phyloP scores from a whole-genome alignment of 306 rosid species.

The Senna tora region DNA sequence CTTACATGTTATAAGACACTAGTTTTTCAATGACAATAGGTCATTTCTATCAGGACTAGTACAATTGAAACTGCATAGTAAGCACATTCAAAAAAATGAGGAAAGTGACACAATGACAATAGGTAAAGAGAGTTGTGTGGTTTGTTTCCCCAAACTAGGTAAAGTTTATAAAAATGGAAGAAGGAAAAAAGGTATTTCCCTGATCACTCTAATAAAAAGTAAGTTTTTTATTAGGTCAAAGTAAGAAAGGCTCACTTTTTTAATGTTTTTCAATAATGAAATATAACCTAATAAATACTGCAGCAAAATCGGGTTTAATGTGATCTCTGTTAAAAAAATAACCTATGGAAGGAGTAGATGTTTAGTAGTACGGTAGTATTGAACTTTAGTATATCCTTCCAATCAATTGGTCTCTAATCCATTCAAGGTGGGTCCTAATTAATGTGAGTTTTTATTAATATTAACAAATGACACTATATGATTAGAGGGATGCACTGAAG shows the following conservation, averaged over 20 bases:
- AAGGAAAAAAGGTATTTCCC: not conserved
- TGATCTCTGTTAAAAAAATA: slow-evolving; percentile 23
- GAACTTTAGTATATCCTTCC: too few species aligned
- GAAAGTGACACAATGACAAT: not conserved
- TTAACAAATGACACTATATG: too few species aligned
- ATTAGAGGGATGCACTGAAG: too few species aligned
- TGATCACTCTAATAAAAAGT: not conserved
- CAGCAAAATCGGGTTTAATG: not conserved
- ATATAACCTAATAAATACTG: slow-evolving; percentile 1
- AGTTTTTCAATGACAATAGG: not conserved
- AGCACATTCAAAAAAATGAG: not conserved
- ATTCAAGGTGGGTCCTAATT: too few species aligned
- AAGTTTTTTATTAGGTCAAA: too few species aligned
- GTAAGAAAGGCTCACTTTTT: not conserved
- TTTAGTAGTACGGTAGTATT: too few species aligned
- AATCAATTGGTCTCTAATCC: too few species aligned
- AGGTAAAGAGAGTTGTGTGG: not conserved
- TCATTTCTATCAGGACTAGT: not conserved
- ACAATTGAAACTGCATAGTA: not conserved
- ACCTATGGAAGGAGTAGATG: too few species aligned
- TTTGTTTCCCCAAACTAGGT: not conserved
- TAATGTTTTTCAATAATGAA: not conserved
- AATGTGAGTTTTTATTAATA: too few species aligned
- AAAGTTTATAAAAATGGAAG: not conserved
- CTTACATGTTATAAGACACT: not conserved